Conservation (phyloP, 2,329 filamentous ascomycete genomes). For the Immersiporthe knoxdaviesiana region DNA sequence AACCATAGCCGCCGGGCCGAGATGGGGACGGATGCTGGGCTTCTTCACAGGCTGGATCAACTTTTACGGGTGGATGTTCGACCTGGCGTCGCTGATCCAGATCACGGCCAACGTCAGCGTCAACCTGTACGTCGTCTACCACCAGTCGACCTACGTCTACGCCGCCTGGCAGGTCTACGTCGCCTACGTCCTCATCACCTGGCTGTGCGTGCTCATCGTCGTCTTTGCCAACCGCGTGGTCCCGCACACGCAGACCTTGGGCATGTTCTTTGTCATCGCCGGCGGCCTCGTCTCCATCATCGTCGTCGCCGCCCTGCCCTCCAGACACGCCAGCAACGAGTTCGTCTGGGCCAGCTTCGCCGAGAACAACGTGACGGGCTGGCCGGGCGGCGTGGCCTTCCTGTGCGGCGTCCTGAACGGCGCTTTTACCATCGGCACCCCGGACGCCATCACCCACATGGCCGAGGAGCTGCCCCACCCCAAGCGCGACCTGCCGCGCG, state of each 20-base stretch:
- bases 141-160: slow-evolving; percentile 53
- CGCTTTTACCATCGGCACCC: slow-evolving; percentile 67
- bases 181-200: slow-evolving; percentile 58
- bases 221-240: slow-evolving; percentile 60
- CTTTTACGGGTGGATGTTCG: slow-evolving; percentile 66
- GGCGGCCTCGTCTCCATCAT: slow-evolving; percentile 58
- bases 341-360: slow-evolving; percentile 57
- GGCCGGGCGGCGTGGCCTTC: slow-evolving; percentile 64
- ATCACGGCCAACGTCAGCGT: slow-evolving; percentile 64
- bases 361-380: slow-evolving; percentile 55
- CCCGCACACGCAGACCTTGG: slow-evolving; percentile 55
- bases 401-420: slow-evolving; percentile 68
- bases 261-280: slow-evolving; percentile 58
- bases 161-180: slow-evolving; percentile 64
- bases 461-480: slow-evolving; percentile 61
- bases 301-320: slow-evolving; percentile 57
- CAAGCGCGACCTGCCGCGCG: slow-evolving; percentile 52
- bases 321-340: slow-evolving; percentile 50
- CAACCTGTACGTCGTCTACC: slow-evolving; percentile 63
- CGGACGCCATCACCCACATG: slow-evolving; percentile 65
- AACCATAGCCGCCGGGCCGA: slow-evolving; percentile 58
- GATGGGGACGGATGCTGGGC: slow-evolving; percentile 55
- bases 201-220: slow-evolving; percentile 55
- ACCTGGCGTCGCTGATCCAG: slow-evolving; percentile 60
- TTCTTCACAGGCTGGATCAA: slow-evolving; percentile 55